phyloP scores from a whole-genome alignment of 176 grass and related monocot genomes.

The Calamus simplicifolius region DNA sequence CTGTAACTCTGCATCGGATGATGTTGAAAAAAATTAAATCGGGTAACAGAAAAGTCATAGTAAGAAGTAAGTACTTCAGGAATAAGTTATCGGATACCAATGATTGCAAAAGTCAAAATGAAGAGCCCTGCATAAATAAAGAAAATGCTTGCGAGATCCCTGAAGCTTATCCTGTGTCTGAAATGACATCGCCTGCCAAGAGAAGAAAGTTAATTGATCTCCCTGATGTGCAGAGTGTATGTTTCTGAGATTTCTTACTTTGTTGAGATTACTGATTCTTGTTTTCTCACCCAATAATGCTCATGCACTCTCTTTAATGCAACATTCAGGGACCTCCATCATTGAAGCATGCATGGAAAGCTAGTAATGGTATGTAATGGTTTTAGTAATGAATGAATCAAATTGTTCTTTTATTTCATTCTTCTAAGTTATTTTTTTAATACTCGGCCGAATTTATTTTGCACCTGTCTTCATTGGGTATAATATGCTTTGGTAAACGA shows the following conservation, averaged over 20 bases:
- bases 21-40: conserved; percentile 21
- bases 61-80: conserved; percentile 70
- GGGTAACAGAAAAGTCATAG: conserved; percentile 35
- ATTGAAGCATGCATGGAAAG: conserved; percentile 19
- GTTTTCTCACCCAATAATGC: conserved; percentile 16
- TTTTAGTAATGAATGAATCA: background rate
- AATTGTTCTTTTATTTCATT: too few species aligned
- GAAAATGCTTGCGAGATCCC: conserved; percentile 17
- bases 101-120: conserved; percentile 28
- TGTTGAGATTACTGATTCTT: conserved; percentile 8
- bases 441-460: background rate
- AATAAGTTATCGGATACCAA: conserved; percentile 24
- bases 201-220: conserved; percentile 49
- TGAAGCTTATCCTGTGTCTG: conserved; percentile 25
- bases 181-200: conserved; percentile 31
- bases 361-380: conserved; percentile 24
- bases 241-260: conserved; percentile 14
- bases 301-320: background rate
- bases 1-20: conserved; percentile 11
- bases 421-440: too few species aligned
- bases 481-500: too few species aligned
- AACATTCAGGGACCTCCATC: conserved; percentile 37
- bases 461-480: background rate
- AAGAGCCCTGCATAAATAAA: conserved; percentile 20
- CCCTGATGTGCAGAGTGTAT: conserved; percentile 39